Evolutionary conservation across 1,139 yeast genomes (phyloP).

Genomic region (Petasospora rhodanensis): DNA sequence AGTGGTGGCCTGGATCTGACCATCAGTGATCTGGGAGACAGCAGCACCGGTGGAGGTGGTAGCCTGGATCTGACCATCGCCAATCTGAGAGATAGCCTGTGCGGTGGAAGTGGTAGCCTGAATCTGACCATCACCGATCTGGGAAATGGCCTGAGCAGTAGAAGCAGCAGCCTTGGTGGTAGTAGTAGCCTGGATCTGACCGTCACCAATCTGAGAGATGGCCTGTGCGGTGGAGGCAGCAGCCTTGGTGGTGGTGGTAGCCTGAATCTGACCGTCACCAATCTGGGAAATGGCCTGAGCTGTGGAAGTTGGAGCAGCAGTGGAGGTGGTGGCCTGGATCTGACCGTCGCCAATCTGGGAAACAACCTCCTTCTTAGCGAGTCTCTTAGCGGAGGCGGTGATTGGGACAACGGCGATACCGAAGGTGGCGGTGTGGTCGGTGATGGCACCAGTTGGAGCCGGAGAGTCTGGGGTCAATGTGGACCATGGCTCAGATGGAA

Average conservation of each 20-base stretch:
- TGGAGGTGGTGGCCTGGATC: conserved; percentile 20
- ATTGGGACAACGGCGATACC: conserved; percentile 46
- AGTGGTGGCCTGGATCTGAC: conserved; percentile 40
- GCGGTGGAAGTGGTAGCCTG: conserved; percentile 39
- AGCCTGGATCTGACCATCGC: conserved; percentile 59
- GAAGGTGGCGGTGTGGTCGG: conserved; percentile 34
- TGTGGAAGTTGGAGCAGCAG: conserved; percentile 19
- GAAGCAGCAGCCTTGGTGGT: conserved; percentile 33
- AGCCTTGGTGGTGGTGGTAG: conserved; percentile 30
- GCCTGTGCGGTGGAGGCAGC: conserved; percentile 27
- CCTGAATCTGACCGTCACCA: conserved; percentile 40
- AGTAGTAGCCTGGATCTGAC: conserved; percentile 39
- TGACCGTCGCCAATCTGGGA: conserved; percentile 34
- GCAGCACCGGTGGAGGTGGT: conserved; percentile 36
- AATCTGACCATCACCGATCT: conserved; percentile 44
- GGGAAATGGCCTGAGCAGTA: conserved; percentile 39
- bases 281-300: conserved; percentile 23
- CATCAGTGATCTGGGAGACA: conserved; percentile 42
- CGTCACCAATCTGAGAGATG: conserved; percentile 32
- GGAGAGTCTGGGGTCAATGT: conserved; percentile 34
- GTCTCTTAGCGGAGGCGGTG: conserved; percentile 16
- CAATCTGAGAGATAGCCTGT: conserved; percentile 43
- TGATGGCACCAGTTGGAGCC: conserved; percentile 34
- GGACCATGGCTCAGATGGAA: conserved; percentile 31
- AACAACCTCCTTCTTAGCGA: conserved; percentile 24